phyloP scores from a whole-genome alignment of 768 basidiomycete species.

The Phylloporus rhodoxanthus region DNA sequence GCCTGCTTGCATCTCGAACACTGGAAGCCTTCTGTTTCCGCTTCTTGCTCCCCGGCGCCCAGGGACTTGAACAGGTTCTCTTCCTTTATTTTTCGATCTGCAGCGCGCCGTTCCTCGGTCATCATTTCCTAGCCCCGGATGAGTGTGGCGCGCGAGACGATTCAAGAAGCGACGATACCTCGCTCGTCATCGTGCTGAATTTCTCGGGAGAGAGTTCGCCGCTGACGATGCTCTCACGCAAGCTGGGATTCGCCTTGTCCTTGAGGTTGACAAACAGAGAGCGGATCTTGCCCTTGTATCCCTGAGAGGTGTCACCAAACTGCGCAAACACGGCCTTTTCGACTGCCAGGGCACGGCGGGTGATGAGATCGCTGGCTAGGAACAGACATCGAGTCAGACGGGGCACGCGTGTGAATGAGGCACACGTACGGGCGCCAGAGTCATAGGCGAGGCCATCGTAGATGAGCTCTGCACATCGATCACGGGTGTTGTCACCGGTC shows the following conservation, averaged over 20 bases:
- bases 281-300: conserved; percentile 77
- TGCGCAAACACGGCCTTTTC: conserved; percentile 57
- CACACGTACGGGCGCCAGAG: conserved; percentile 76
- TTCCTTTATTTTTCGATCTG: conserved; percentile 73
- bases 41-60: conserved; percentile 82
- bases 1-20: conserved; percentile 92
- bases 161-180: conserved; percentile 39
- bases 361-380: conserved; percentile 64
- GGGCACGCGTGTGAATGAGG: background rate
- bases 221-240: conserved; percentile 80
- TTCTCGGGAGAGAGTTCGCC: conserved; percentile 68
- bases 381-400: conserved; percentile 6
- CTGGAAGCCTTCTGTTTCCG: conserved; percentile 98
- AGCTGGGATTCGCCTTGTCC: conserved; percentile 85
- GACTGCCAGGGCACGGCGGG: conserved; percentile 58
- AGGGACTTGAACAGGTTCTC: conserved; percentile 89
- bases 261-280: conserved; percentile 90
- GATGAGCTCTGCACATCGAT: conserved; percentile 82
- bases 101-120: conserved; percentile 82
- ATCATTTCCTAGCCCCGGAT: conserved; percentile 76
- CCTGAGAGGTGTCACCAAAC: conserved; percentile 40
- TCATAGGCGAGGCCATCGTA: conserved; percentile 89
- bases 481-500: conserved; percentile 69
- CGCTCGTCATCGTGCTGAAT: conserved; percentile 76
- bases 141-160: background rate